Evolutionary conservation across 192 early-diverging fungal species (phyloP).

Genomic region (Backusella circina): DNA sequence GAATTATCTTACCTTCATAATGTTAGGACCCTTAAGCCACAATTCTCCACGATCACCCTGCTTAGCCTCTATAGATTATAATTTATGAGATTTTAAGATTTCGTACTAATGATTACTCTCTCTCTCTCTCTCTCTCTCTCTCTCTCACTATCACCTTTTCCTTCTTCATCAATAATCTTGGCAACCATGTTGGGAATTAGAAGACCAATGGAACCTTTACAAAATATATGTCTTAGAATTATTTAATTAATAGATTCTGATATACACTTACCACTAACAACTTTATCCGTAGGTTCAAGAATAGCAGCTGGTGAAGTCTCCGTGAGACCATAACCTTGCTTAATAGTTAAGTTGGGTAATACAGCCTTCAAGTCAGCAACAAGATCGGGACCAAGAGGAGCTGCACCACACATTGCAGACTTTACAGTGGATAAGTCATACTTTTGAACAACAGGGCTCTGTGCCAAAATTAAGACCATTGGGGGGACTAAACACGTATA

Average conservation of each 20-base stretch:
- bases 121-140: no score
- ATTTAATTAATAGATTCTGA: background rate
- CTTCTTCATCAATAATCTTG: constrained; percentile 72
- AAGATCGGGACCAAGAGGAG: constrained; percentile 58
- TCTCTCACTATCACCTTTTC: no score
- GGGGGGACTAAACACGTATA: constrained; percentile 81
- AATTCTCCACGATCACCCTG: constrained; percentile 70
- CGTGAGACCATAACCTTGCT: constrained; percentile 74
- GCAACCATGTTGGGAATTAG: constrained; percentile 71
- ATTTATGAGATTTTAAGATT: background rate
- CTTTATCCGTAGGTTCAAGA: constrained; percentile 22
- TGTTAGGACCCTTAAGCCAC: constrained; percentile 68
- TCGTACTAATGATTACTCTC: no score
- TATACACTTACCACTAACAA: constrained; percentile 28
- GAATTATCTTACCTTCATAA: constrained; percentile 58
- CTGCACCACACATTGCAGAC: constrained; percentile 56
- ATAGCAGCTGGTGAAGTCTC: constrained; percentile 57
- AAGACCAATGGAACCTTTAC: constrained; percentile 59
- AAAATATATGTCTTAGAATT: background rate
- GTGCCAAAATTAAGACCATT: constrained; percentile 59
- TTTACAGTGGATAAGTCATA: constrained; percentile 59
- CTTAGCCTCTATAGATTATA: constrained; percentile 37
- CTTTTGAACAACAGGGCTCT: constrained; percentile 57
- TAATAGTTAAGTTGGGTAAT: constrained; percentile 29
- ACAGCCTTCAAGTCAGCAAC: constrained; percentile 23